Conservation (phyloP, 2,329 filamentous ascomycete genomes). For the Elsinoe fawcettii region DNA sequence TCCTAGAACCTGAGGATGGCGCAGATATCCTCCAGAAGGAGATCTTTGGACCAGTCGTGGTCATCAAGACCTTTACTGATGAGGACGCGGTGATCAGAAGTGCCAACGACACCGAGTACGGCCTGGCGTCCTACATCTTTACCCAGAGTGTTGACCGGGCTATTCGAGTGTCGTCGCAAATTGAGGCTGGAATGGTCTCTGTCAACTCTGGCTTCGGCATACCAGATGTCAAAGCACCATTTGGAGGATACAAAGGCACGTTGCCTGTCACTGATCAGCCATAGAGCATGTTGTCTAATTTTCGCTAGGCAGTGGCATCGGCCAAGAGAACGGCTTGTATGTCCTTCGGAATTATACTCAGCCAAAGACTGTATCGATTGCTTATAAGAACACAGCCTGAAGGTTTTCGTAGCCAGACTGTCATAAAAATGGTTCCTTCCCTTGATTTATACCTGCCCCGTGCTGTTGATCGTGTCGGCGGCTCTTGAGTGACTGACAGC, state of each 20-base stretch:
- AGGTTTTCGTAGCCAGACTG: not conserved
- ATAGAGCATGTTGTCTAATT: not conserved
- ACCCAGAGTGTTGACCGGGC: conserved; percentile 18
- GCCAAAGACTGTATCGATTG: not conserved
- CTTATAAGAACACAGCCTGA: not conserved
- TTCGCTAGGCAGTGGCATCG: not conserved
- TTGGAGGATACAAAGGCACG: not conserved
- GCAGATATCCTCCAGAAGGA: conserved; percentile 16
- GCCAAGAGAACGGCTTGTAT: not conserved
- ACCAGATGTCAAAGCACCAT: not conserved
- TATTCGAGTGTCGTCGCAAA: conserved; percentile 16
- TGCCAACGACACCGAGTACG: conserved; percentile 21
- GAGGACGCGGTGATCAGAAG: conserved; percentile 18
- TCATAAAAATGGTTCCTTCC: not conserved
- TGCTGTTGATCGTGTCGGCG: no score
- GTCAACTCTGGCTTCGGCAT: conserved; percentile 15
- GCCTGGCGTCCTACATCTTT: conserved; percentile 19
- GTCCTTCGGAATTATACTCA: not conserved
- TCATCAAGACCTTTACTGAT: conserved; percentile 17
- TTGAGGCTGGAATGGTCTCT: conserved; percentile 20
- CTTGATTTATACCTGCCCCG: no score
- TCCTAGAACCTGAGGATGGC: conserved; percentile 8
- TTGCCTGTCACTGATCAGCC: not conserved
- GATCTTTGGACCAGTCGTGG: conserved; percentile 18
- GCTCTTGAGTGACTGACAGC: no score